Conservation (phyloP, 192 early-diverging fungal species). For the Backusella psychrophila region DNA sequence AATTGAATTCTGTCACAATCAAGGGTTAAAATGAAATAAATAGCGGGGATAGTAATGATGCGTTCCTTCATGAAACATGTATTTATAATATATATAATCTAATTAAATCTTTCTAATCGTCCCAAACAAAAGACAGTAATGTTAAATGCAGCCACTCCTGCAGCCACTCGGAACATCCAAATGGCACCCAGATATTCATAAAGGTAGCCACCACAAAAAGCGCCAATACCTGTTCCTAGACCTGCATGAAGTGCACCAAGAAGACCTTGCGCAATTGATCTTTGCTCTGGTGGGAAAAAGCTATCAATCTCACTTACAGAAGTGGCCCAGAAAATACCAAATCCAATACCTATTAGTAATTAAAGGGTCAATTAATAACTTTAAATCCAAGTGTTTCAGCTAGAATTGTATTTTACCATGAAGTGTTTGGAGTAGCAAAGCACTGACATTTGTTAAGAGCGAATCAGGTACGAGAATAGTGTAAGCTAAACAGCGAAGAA, state of each 20-base stretch:
- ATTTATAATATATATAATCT: not conserved
- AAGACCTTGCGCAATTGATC: constrained; percentile 34
- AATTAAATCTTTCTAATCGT: constrained; percentile 9
- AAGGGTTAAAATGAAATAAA: constrained; percentile 1
- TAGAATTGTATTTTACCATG: constrained; percentile 23
- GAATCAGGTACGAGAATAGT: constrained; percentile 17
- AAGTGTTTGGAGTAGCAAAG: constrained; percentile 25
- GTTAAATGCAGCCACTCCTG: constrained; percentile 1
- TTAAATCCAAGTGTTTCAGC: not conserved
- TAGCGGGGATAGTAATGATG: not conserved
- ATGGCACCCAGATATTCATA: constrained; percentile 23
- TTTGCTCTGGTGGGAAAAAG: constrained; percentile 33
- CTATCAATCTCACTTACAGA: constrained; percentile 30
- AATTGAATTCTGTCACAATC: constrained; percentile 1
- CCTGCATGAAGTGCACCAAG: constrained; percentile 26
- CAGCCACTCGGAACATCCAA: constrained; percentile 11
- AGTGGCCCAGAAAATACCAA: constrained; percentile 32
- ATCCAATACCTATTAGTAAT: constrained; percentile 13
- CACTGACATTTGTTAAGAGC: constrained; percentile 18
- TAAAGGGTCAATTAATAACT: not conserved
- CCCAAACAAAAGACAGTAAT: not conserved
- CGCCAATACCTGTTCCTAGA: constrained; percentile 26
- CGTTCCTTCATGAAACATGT: not conserved
- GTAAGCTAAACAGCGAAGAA: constrained; percentile 22
- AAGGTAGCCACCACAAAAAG: constrained; percentile 23